phyloP scores from a whole-genome alignment of 2,329 filamentous ascomycete species.

The Penicillium sp. region DNA sequence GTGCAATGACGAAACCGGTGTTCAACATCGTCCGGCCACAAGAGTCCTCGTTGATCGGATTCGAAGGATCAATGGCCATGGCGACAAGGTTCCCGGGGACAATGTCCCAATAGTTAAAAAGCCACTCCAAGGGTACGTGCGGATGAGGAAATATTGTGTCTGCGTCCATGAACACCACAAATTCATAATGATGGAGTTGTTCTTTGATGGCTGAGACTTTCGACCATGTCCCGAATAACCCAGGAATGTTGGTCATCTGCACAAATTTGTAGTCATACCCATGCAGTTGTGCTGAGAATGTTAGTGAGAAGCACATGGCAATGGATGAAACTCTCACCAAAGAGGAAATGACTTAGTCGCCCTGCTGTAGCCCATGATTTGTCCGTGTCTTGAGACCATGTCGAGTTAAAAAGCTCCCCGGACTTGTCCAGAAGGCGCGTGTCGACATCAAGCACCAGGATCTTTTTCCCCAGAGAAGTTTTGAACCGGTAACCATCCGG shows the following conservation, averaged over 20 bases:
- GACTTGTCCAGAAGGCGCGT: conserved; percentile 16
- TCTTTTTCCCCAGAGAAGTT: conserved; percentile 11
- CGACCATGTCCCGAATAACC: conserved; percentile 54
- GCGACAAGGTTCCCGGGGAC: conserved; percentile 47
- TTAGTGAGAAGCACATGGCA: not conserved
- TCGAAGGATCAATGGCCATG: conserved; percentile 52
- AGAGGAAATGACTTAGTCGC: conserved; percentile 47
- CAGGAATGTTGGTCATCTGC: conserved; percentile 45
- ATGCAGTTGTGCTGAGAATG: conserved; percentile 46
- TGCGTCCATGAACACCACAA: conserved; percentile 52
- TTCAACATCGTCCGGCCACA: conserved; percentile 43
- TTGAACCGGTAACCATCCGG: conserved; percentile 6
- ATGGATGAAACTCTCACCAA: conserved; percentile 27
- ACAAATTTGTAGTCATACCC: conserved; percentile 57
- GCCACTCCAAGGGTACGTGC: conserved; percentile 53
- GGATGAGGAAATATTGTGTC: conserved; percentile 50
- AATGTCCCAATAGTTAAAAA: conserved; percentile 54
- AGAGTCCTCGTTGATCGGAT: conserved; percentile 43
- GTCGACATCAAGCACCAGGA: conserved; percentile 23
- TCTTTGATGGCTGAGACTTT: conserved; percentile 47
- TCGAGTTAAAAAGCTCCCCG: conserved; percentile 17
- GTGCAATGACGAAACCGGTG: conserved; percentile 51
- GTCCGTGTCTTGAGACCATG: not conserved
- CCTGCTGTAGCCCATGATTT: conserved; percentile 21
- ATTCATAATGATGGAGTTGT: conserved; percentile 45